Conservation (phyloP, 441 rosid species). For the Corymbia citriodora region DNA sequence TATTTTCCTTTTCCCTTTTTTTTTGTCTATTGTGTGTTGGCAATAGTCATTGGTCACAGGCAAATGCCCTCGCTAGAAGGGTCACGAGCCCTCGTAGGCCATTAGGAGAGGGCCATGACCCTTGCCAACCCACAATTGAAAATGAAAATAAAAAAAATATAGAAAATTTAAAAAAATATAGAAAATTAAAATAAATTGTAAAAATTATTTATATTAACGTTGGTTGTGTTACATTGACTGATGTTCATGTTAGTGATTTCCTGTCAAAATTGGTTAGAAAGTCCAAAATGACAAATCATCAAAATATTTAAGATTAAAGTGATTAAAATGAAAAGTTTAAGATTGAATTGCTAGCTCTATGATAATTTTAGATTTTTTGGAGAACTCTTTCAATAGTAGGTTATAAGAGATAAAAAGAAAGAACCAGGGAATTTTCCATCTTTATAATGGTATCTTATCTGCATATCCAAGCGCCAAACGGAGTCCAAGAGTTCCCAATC, state of each 20-base stretch:
- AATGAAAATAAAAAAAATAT: background rate
- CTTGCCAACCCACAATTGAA: background rate
- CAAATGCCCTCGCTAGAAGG: background rate
- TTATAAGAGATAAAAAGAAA: background rate
- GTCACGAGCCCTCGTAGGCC: background rate
- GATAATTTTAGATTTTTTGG: background rate
- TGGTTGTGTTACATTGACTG: fast-evolving
- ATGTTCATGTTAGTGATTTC: background rate
- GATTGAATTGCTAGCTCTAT: background rate
- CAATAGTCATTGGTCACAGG: too few relatives aligned
- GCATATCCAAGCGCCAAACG: background rate
- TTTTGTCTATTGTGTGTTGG: background rate
- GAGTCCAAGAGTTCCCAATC: background rate
- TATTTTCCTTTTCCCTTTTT: background rate
- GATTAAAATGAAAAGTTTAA: background rate
- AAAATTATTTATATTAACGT: background rate
- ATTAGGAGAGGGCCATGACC: background rate
- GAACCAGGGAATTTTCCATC: background rate
- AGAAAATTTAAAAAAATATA: background rate
- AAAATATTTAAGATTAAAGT: background rate
- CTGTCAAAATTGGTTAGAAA: background rate
- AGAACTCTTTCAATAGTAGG: background rate
- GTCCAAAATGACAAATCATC: background rate
- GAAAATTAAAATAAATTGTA: background rate
- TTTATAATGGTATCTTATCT: background rate